Percentiles rank a stretch among this genome's conserved stretches.
Evolutionary conservation across 805 yeast species (phyloP).

Genomic region (Candida tammaniensis): DNA sequence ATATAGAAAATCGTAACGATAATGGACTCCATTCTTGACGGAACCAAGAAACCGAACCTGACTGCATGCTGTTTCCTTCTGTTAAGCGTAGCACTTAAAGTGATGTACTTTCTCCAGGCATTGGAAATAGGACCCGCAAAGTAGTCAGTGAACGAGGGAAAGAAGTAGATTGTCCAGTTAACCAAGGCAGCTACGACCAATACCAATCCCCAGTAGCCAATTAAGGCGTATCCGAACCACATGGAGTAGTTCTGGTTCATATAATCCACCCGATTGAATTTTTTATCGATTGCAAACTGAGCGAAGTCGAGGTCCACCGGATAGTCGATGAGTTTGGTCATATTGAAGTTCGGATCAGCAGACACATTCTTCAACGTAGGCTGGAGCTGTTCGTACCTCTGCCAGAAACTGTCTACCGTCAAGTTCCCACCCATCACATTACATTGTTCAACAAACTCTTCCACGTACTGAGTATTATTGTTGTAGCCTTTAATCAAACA

Average conservation of each 20-base stretch:
- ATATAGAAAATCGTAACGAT: constrained; percentile 34
- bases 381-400: constrained; percentile 13
- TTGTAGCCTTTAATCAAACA: constrained; percentile 21
- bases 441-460: constrained; percentile 15
- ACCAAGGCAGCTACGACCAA: constrained; percentile 29
- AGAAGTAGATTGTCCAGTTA: constrained; percentile 22
- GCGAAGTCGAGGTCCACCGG: constrained; percentile 10
- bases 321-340: constrained; percentile 7
- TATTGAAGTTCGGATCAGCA: constrained; percentile 3
- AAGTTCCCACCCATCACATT: constrained; percentile 6
- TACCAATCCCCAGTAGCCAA: constrained; percentile 38
- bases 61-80: constrained; percentile 14
- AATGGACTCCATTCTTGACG: constrained; percentile 49
- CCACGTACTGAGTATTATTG: constrained; percentile 14
- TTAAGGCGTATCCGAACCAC: constrained; percentile 31
- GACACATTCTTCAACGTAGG: constrained; percentile 4
- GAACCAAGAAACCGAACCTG: constrained; percentile 26
- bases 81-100: constrained; percentile 17
- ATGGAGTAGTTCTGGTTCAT: constrained; percentile 21
- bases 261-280: background rate
- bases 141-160: constrained; percentile 18
- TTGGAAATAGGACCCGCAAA: constrained; percentile 18
- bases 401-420: constrained; percentile 12
- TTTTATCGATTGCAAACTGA: constrained; percentile 3
- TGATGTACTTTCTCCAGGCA: constrained; percentile 16